phyloP scores from a whole-genome alignment of 1,284 basidiomycete species.

The Fomitopsis palustris region DNA sequence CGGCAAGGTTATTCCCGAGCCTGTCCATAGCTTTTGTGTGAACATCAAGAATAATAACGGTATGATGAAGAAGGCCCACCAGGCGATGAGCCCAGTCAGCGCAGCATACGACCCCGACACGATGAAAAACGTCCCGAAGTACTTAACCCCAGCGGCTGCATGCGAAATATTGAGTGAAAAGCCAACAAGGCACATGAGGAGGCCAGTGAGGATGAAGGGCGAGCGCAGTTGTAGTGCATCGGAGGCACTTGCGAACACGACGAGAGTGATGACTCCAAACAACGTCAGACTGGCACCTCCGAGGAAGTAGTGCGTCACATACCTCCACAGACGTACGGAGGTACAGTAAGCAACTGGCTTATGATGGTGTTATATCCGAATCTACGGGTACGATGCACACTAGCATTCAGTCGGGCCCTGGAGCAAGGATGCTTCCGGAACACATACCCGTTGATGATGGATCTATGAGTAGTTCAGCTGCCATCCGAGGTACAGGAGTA shows the following conservation, averaged over 20 bases:
- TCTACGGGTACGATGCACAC: slow-evolving; percentile 26
- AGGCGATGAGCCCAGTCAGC: slow-evolving; percentile 64
- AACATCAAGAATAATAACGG: too few relatives aligned
- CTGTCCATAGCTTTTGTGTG: too few relatives aligned
- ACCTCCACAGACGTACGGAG: slow-evolving; percentile 65
- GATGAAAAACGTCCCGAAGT: slow-evolving; percentile 64
- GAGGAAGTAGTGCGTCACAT: slow-evolving; percentile 19
- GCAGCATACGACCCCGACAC: slow-evolving; percentile 60
- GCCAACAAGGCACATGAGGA: slow-evolving; percentile 51
- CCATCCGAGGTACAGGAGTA: too few relatives aligned
- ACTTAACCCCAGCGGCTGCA: slow-evolving; percentile 50
- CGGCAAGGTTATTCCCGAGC: slow-evolving; percentile 54
- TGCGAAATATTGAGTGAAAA: slow-evolving; percentile 63
- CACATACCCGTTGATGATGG: slow-evolving; percentile 12
- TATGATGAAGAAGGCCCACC: too few relatives aligned
- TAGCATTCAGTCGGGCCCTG: background rate
- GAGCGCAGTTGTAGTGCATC: slow-evolving; percentile 55
- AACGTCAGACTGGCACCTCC: background rate
- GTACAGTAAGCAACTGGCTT: slow-evolving; percentile 67
- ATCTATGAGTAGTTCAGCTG: too few relatives aligned
- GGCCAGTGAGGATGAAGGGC: slow-evolving; percentile 56
- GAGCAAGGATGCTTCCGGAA: too few relatives aligned
- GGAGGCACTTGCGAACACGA: slow-evolving; percentile 52
- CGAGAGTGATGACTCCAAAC: slow-evolving; percentile 49
- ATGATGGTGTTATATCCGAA: slow-evolving; percentile 56